These are phyloP conservation scores for Aspergillus fructus DNA, from an alignment of 2,329 filamentous ascomycete genomes.

Conservation along the genomic window DNA sequence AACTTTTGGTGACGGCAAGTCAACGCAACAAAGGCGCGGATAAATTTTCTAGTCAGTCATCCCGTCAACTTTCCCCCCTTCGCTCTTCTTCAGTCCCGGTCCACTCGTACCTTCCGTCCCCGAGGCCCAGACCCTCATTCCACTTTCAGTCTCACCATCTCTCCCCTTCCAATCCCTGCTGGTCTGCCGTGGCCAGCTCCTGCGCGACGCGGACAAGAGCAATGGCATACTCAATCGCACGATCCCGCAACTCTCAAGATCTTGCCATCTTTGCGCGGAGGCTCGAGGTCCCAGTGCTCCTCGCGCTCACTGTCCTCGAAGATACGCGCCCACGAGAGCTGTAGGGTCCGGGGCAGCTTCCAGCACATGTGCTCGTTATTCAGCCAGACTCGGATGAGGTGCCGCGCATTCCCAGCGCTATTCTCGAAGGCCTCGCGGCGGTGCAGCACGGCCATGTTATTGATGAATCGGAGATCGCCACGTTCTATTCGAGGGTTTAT, in stretches of 20 bases:
- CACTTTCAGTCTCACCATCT: background rate
- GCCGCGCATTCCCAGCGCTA: conserved; percentile 6
- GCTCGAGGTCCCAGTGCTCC: conserved; percentile 13
- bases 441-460: conserved; percentile 14
- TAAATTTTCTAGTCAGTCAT: background rate
- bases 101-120: background rate
- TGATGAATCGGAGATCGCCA: conserved; percentile 15
- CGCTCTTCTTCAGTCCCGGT: background rate
- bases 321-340: conserved; percentile 13
- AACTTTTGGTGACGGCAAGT: background rate
- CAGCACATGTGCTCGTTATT: conserved; percentile 13
- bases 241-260: conserved; percentile 13
- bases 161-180: background rate
- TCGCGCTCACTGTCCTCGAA: conserved; percentile 12
- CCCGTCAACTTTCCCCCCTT: background rate
- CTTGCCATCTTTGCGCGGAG: conserved; percentile 8
- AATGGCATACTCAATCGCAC: conserved; percentile 8
- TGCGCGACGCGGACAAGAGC: background rate
- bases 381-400: conserved; percentile 13
- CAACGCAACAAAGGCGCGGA: too few species aligned
- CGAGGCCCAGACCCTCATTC: background rate
- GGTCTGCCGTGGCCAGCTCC: background rate
- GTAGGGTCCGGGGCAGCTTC: conserved; percentile 10
- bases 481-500: conserved; percentile 12
- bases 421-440: conserved; percentile 13